Base-by-base conservation (phyloP, 2,329 filamentous ascomycete species). In the Diaporthe sp. region DNA sequence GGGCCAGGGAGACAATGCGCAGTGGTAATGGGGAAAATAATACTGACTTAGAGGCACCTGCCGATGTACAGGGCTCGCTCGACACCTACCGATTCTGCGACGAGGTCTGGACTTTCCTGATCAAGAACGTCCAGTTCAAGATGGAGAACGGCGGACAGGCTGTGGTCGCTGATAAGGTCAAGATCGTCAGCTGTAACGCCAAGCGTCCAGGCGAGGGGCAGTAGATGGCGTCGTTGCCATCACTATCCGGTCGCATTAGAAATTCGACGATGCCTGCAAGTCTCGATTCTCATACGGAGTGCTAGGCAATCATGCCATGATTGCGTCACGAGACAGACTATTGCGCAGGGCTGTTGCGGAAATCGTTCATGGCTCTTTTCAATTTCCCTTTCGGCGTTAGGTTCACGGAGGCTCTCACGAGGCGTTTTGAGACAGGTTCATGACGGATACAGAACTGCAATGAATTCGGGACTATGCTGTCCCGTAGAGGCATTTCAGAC, bases 21-120 rank as follows among this genome's bases (percentile, higher is more conserved):
- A n/a, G 61, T 25, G 15, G 49, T 4, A 39, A 9, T 17, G 58
- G 6, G 6, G 6, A 44, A 4, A 71, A 59, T 17, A 53, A 71
- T 44, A 71, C 75, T 77, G 58, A 77, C 73, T 28, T 39, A 44
- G 68, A 37, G 39, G 25, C 34, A 74, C 76, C 82, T 68, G 81
- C 75, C 71, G 51, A 51, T 57, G 57, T 75, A 75, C 80, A 98
- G 96, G 97, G 97, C 65, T 97, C 97, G 82, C 92, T 99, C 78
- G 96, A 98, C 84, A 98, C 97, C 22, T 99, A 99, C 88, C 94
- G 97, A 80, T 99, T 99, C 90, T 99, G 97, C 88, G 97, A 99
- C 86, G 97, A 99, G 87, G 97, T 99, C 75, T 99, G 97, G 97
- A 99, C 97, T 1, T 99, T 99, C 85, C 91, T 99, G 75, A 98